Percentiles rank a stretch among this genome's conserved stretches.
Conservation (phyloP, 306 rosid species). For the Canavalia gladiata region DNA sequence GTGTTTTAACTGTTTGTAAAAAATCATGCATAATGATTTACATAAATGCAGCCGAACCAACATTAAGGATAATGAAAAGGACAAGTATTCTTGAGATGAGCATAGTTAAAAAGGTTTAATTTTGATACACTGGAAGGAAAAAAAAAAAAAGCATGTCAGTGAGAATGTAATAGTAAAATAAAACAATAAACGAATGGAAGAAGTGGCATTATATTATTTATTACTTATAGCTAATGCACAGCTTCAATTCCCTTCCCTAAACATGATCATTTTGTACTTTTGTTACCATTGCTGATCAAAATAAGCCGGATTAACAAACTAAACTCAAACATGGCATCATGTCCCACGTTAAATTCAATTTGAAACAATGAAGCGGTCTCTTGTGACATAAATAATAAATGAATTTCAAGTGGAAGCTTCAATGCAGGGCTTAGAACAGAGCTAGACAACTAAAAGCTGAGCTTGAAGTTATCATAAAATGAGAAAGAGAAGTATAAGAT, state of each 20-base stretch:
- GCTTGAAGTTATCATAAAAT: neutral
- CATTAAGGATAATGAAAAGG: neutral
- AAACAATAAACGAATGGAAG: neutral
- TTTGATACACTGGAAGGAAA: no score
- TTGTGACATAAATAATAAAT: neutral
- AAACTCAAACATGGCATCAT: neutral
- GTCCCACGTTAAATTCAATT: neutral
- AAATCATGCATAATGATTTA: neutral
- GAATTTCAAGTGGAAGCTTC: neutral
- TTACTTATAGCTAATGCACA: neutral
- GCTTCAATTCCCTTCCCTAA: conserved; percentile 15
- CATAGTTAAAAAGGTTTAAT: no score
- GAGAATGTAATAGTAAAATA: neutral
- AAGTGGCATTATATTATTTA: neutral
- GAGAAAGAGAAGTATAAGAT: conserved; percentile 11
- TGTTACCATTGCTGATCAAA: neutral
- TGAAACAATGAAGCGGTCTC: neutral
- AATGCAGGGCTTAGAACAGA: conserved; percentile 30
- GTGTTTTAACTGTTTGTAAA: neutral
- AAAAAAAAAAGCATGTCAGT: neutral
- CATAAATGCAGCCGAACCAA: neutral
- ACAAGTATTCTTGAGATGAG: no score
- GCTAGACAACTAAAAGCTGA: conserved; percentile 11
- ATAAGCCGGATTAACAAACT: conserved; percentile 1
- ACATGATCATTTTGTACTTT: neutral